Evolutionary conservation across 2,329 filamentous ascomycete genomes (phyloP).

Genomic region (Clarireedia monteithiana): DNA sequence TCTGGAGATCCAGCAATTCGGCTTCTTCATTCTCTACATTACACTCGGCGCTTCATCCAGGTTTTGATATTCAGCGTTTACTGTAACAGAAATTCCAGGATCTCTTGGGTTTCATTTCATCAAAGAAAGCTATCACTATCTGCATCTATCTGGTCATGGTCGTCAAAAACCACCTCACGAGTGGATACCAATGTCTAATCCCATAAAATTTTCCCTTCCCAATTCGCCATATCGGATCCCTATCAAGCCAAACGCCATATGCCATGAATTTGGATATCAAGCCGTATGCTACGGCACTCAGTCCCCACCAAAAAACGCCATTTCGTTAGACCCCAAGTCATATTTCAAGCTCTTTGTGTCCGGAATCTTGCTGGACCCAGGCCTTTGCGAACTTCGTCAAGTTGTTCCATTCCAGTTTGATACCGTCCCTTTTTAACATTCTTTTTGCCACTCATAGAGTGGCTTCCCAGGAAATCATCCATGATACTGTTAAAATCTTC

Average conservation of each 20-base stretch:
- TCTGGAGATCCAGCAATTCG: too few species aligned
- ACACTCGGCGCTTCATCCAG: too few species aligned
- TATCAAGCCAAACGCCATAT: conserved; percentile 1
- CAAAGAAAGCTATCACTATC: too few species aligned
- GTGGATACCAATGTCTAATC: too few species aligned
- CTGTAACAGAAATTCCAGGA: too few species aligned
- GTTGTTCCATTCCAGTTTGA: conserved; percentile 74
- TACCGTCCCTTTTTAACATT: conserved; percentile 72
- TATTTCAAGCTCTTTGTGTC: conserved; percentile 17
- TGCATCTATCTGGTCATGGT: too few species aligned
- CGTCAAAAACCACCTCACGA: too few species aligned
- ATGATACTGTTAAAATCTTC: conserved; percentile 83
- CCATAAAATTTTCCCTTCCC: not conserved
- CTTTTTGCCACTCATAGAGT: conserved; percentile 65
- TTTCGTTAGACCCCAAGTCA: not conserved
- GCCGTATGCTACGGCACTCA: not conserved
- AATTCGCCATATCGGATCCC: not conserved
- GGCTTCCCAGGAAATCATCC: conserved; percentile 81
- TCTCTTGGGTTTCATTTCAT: too few species aligned
- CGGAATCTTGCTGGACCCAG: conserved; percentile 67
- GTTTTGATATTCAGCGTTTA: too few species aligned
- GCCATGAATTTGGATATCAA: not conserved
- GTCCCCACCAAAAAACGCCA: not conserved
- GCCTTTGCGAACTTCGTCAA: conserved; percentile 80
- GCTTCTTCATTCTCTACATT: too few species aligned